Evolutionary conservation across 23 red algal genomes (phyloP).

Genomic region (Chondrus crispus): DNA sequence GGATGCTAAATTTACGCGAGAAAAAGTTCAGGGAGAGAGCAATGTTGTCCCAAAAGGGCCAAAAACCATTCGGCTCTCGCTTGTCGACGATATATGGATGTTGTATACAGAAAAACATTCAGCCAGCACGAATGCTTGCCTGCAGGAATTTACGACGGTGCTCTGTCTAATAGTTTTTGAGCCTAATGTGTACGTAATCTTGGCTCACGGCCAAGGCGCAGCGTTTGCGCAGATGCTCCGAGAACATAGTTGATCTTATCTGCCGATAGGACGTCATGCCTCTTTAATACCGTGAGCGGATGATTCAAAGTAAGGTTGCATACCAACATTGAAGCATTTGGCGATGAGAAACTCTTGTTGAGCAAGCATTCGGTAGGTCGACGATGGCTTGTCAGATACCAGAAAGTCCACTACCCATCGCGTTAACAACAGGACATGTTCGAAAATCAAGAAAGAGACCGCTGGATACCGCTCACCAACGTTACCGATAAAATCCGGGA

Average conservation of each 20-base stretch:
- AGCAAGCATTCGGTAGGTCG: constrained; percentile 27
- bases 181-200: no score
- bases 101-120: no score
- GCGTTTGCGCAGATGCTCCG: no score
- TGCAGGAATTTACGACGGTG: no score
- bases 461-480: constrained; percentile 8
- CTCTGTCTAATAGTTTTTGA: no score
- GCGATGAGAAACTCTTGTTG: constrained; percentile 50
- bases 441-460: constrained; percentile 41
- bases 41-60: constrained; percentile 39
- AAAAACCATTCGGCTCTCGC: not conserved
- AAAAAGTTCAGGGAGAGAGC: constrained; percentile 44
- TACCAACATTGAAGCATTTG: constrained; percentile 44
- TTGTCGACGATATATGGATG: constrained; percentile 67
- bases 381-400: constrained; percentile 44
- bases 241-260: no score
- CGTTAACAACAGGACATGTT: constrained; percentile 49
- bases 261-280: no score
- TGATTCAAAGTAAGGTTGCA: constrained; percentile 32
- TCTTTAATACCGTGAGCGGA: no score
- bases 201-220: no score
- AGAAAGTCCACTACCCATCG: constrained; percentile 30
- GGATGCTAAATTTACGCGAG: constrained; percentile 66
- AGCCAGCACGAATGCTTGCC: no score
- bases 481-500: constrained; percentile 36